Conservation (phyloP, 2,329 filamentous ascomycete species). For the Orbilia oligospora region DNA sequence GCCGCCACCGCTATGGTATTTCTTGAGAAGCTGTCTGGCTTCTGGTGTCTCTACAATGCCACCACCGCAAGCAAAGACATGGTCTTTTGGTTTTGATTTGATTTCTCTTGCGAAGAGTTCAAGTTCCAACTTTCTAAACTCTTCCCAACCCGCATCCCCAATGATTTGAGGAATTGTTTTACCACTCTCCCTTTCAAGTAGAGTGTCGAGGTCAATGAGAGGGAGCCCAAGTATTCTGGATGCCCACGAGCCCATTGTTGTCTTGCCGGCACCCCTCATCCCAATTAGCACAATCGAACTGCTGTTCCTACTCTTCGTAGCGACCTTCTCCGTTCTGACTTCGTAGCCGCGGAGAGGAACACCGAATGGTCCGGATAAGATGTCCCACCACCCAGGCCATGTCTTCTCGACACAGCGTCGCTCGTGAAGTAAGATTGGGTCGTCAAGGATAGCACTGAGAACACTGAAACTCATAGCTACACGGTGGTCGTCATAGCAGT, state of each 20-base stretch:
- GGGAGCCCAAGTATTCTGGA: slow-evolving; percentile 80
- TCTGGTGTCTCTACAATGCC: slow-evolving; percentile 89
- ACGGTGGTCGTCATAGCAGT: slow-evolving; percentile 97
- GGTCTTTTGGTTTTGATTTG: slow-evolving; percentile 79
- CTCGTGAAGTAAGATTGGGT: slow-evolving; percentile 83
- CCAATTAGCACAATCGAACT: slow-evolving; percentile 91
- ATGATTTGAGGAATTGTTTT: slow-evolving; percentile 90
- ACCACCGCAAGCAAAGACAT: slow-evolving; percentile 94
- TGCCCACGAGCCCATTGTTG: slow-evolving; percentile 90
- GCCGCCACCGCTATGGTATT: slow-evolving; percentile 82
- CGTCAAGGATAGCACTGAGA: slow-evolving; percentile 79
- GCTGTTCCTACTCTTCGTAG: slow-evolving; percentile 43
- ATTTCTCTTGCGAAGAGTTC: slow-evolving; percentile 80
- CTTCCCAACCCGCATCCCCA: slow-evolving; percentile 83
- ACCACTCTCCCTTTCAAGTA: slow-evolving; percentile 81
- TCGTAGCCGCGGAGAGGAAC: slow-evolving; percentile 84
- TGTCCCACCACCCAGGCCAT: slow-evolving; percentile 99
- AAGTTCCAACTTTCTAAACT: slow-evolving; percentile 85
- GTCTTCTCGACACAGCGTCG: slow-evolving; percentile 96
- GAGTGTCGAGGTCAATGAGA: slow-evolving; percentile 87
- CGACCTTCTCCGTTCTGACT: slow-evolving; percentile 66
- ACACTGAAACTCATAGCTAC: slow-evolving; percentile 99
- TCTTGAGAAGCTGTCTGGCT: slow-evolving; percentile 80
- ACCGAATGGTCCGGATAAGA: slow-evolving; percentile 82
- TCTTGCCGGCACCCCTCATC: slow-evolving; percentile 97